These are phyloP conservation scores for Sporothrix variecibatus DNA, from an alignment of 2,329 filamentous ascomycete genomes.

Conservation along the genomic window DNA sequence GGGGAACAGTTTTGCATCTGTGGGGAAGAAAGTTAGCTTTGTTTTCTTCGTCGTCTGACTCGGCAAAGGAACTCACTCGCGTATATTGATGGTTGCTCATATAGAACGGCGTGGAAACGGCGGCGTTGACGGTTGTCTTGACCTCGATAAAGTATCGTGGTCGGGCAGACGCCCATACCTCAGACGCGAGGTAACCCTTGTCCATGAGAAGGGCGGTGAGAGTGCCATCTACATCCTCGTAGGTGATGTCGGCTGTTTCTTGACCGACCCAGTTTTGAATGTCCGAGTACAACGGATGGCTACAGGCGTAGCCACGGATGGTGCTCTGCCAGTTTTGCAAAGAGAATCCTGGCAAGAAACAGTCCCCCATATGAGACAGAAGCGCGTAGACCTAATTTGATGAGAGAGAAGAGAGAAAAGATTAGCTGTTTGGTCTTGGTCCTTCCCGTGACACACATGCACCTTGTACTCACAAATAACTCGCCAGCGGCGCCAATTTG, in stretches of 20 bases:
- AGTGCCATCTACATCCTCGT: conserved; percentile 40
- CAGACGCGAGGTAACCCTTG: conserved; percentile 38
- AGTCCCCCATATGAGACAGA: not conserved
- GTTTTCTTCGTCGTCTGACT: too few relatives aligned
- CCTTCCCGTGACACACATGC: not conserved
- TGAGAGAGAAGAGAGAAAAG: too few relatives aligned
- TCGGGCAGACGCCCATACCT: conserved; percentile 34
- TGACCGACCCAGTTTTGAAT: conserved; percentile 43
- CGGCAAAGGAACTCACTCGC: conserved; percentile 43
- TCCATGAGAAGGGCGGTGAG: conserved; percentile 42
- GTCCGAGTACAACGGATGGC: conserved; percentile 44
- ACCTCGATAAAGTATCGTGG: conserved; percentile 54
- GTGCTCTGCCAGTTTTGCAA: conserved; percentile 51
- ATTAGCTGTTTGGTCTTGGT: not conserved
- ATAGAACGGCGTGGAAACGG: conserved; percentile 46
- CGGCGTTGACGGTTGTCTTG: conserved; percentile 47
- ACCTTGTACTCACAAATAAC: conserved; percentile 19
- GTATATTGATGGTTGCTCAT: conserved; percentile 50
- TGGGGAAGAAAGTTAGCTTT: not conserved
- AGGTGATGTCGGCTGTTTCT: conserved; percentile 53
- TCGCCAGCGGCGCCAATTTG: conserved; percentile 21
- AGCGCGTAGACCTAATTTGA: conserved; percentile 11
- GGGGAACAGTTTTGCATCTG: conserved; percentile 20
- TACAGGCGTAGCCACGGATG: conserved; percentile 45
- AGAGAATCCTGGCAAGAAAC: conserved; percentile 39